phyloP scores from a whole-genome alignment of 129 eudicot species.

The Helichrysum umbraculigerum region DNA sequence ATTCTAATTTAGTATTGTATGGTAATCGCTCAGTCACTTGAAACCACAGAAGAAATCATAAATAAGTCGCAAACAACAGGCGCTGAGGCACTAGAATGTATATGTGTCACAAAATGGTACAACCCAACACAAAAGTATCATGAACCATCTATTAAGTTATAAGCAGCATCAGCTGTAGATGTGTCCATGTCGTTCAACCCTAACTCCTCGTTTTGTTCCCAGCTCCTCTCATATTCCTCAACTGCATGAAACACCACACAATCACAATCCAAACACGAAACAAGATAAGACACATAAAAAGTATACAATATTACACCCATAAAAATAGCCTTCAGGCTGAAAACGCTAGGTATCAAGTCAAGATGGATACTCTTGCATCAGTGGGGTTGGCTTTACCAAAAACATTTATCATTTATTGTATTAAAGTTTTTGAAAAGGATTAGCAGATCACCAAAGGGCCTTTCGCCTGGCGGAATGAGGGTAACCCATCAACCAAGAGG shows the following conservation, averaged over 20 bases:
- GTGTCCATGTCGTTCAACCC: constrained; percentile 98
- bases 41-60: neutral
- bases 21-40: neutral
- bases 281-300: neutral
- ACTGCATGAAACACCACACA: constrained; percentile 32
- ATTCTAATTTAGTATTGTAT: neutral
- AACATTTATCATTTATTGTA: neutral
- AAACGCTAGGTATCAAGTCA: neutral
- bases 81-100: neutral
- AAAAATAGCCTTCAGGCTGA: neutral
- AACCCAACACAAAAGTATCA: neutral
- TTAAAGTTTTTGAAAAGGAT: neutral
- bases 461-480: neutral
- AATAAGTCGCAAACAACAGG: neutral
- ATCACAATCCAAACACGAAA: neutral
- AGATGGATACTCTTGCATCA: neutral
- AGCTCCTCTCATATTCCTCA: constrained; percentile 88
- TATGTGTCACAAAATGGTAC: constrained; percentile 1
- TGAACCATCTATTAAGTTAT: constrained; percentile 25
- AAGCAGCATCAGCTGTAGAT: constrained; percentile 82
- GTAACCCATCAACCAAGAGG: too few species aligned
- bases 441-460: neutral
- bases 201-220: constrained; percentile 93
- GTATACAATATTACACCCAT: neutral
- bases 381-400: neutral